Conservation (phyloP, 2,329 filamentous ascomycete species). For the Polychaeton citri region DNA sequence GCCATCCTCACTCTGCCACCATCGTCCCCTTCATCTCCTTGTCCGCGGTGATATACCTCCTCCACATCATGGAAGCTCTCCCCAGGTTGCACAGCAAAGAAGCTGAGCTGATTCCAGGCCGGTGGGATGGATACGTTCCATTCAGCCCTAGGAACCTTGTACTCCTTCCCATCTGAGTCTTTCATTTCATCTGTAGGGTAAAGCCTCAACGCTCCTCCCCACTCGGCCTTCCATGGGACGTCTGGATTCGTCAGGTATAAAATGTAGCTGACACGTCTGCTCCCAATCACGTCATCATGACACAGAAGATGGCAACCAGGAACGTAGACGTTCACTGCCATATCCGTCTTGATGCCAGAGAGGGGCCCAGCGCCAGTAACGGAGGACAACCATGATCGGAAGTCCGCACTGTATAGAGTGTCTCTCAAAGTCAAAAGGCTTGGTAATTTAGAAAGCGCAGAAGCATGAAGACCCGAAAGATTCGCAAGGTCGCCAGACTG, state of each 20-base stretch:
- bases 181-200: conserved; percentile 59
- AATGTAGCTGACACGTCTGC: conserved; percentile 88
- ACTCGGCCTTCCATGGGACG: conserved; percentile 74
- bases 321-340: conserved; percentile 98
- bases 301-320: conserved; percentile 91
- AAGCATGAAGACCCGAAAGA: conserved; percentile 81
- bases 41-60: conserved; percentile 68
- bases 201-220: conserved; percentile 82
- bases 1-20: conserved; percentile 83
- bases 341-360: conserved; percentile 90
- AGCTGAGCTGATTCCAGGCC: conserved; percentile 93
- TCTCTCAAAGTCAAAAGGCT: conserved; percentile 87
- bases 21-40: conserved; percentile 49
- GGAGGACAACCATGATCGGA: conserved; percentile 75
- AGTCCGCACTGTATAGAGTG: conserved; percentile 79
- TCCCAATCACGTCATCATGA: conserved; percentile 98
- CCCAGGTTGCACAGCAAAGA: conserved; percentile 97
- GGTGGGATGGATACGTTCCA: conserved; percentile 75
- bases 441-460: conserved; percentile 71
- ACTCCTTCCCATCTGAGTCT: conserved; percentile 48
- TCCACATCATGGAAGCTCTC: conserved; percentile 98
- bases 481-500: conserved; percentile 97
- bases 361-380: conserved; percentile 79
- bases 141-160: conserved; percentile 69
- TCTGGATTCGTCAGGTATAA: conserved; percentile 91